phyloP scores from a whole-genome alignment of 768 basidiomycete species.

The Fomitopsis serialis region DNA sequence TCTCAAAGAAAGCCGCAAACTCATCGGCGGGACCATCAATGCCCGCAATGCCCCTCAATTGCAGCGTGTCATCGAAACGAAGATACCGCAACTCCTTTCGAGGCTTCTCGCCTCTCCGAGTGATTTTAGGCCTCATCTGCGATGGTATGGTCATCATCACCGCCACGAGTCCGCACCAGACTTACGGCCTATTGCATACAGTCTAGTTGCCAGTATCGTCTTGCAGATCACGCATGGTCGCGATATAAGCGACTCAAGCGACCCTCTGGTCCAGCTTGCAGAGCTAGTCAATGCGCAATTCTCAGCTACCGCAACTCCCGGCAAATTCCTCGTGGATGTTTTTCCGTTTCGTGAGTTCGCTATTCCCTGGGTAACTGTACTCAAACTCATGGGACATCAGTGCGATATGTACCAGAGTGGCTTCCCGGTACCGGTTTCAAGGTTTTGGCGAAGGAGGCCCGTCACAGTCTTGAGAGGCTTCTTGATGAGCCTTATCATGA shows the following conservation, averaged over 20 bases:
- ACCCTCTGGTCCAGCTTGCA: slow-evolving; percentile 21
- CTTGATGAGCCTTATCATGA: slow-evolving; percentile 16
- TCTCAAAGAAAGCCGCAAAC: slow-evolving; percentile 13
- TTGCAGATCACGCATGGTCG: slow-evolving; percentile 24
- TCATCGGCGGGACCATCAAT: slow-evolving; percentile 4
- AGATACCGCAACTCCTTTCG: not conserved
- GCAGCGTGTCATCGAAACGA: not conserved
- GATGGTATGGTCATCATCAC: not conserved
- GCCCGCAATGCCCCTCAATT: not conserved
- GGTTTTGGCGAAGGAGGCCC: slow-evolving; percentile 10
- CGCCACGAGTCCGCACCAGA: too few relatives aligned
- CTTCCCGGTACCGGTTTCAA: slow-evolving; percentile 23
- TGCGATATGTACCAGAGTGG: slow-evolving; percentile 19
- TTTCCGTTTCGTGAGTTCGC: slow-evolving; percentile 8
- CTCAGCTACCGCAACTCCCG: slow-evolving; percentile 25
- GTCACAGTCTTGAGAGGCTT: slow-evolving; percentile 7
- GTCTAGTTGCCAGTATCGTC: slow-evolving; percentile 2
- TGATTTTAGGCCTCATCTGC: slow-evolving; percentile 8
- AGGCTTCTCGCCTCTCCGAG: slow-evolving; percentile 6
- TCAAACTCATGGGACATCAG: slow-evolving; percentile 11
- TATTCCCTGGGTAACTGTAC: not conserved
- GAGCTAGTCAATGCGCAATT: slow-evolving; percentile 23
- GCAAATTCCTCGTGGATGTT: slow-evolving; percentile 33
- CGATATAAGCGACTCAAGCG: slow-evolving; percentile 18
- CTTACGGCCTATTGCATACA: not conserved